Evolutionary conservation across 2,329 filamentous ascomycete genomes (phyloP), one percentile per base, ranked within the genome.

Genomic region (Aureobasidium uvarum): DNA sequence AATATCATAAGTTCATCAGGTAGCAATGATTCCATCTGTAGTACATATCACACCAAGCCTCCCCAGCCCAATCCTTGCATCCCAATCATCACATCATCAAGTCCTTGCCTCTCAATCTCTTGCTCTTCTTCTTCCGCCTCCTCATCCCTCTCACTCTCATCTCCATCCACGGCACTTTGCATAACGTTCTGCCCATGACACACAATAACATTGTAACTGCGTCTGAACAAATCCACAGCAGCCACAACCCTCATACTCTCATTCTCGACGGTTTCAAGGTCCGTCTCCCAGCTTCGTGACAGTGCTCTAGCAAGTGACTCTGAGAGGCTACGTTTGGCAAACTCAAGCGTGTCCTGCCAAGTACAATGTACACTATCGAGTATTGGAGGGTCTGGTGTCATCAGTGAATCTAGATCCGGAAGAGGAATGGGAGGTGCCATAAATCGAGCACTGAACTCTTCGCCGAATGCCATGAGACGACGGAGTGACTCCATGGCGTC

Each of bases 341-440:
- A 64, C 28, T 55, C 39, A 3, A 64, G 39, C 2, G 60, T 64
- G 18, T 64, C 60, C 43, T 64, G 48, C 60, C 60, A 64, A 1
- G 38, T 14, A 31, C 46, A 52, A 10, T 36, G 13, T 13, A 33
- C 18, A 16, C 13, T 31, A 1, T 48, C 36, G 18, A 10, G 11
- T 1, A 20, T 55, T 33, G 4, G 48, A 3, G 25, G 18, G 10
- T n/a, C 33, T 3, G 38, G 48, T 13, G 39, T 23, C 13, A 14
- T 36, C 5, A 11, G 11, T 1, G 16, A 16, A 10, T 41, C 28
- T 23, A 14, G 11, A 14, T 60, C 33, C 4, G 20, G 7, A 43
- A 20, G 38, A 7, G 6, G 31, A 25, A 5, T 33, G 23, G 25
- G 13, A 18, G 31, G 55, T 33, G 11, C 28, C 18, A 18, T 55